phyloP scores from a whole-genome alignment of 2,329 filamentous ascomycete genomes.

The Colletotrichum musae region DNA sequence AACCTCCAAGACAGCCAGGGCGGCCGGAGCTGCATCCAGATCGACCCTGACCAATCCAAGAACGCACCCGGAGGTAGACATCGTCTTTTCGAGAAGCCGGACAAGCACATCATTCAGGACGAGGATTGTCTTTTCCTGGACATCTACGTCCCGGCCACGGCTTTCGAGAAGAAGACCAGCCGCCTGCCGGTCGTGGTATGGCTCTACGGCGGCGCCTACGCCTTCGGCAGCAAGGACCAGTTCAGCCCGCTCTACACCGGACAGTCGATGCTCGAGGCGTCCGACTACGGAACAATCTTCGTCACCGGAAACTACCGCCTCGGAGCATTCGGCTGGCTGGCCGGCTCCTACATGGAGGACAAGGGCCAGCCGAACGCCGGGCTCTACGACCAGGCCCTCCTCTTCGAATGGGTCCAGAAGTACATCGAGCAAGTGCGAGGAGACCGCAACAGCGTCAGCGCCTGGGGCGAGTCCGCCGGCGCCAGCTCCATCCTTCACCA shows the following conservation, averaged over 20 bases:
- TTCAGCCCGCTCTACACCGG: slow-evolving; percentile 56
- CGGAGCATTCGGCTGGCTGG: slow-evolving; percentile 63
- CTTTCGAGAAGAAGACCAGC: slow-evolving; percentile 51
- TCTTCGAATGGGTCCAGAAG: slow-evolving; percentile 64
- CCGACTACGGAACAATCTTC: slow-evolving; percentile 58
- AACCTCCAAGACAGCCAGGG: slow-evolving; percentile 3
- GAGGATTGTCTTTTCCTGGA: slow-evolving; percentile 67
- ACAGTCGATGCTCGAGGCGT: slow-evolving; percentile 51
- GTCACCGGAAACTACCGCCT: slow-evolving; percentile 64
- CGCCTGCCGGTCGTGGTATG: slow-evolving; percentile 61
- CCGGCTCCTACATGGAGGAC: slow-evolving; percentile 59
- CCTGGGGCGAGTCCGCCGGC: slow-evolving; percentile 66
- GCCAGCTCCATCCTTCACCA: slow-evolving; percentile 66
- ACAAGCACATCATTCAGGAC: neutral
- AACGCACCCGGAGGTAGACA: slow-evolving; percentile 8
- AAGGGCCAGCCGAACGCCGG: slow-evolving; percentile 60
- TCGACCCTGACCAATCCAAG: slow-evolving; percentile 5
- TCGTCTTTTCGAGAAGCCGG: slow-evolving; percentile 1
- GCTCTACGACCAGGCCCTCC: slow-evolving; percentile 59
- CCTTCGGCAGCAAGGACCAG: slow-evolving; percentile 57
- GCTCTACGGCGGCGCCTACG: slow-evolving; percentile 62
- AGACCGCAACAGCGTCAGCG: slow-evolving; percentile 61
- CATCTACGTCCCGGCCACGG: slow-evolving; percentile 61
- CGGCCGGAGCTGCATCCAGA: slow-evolving; percentile 17
- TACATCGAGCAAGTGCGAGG: slow-evolving; percentile 63